Evolutionary conservation across 2,329 filamentous ascomycete genomes (phyloP).

Genomic region (Penicillium griseofulvum): DNA sequence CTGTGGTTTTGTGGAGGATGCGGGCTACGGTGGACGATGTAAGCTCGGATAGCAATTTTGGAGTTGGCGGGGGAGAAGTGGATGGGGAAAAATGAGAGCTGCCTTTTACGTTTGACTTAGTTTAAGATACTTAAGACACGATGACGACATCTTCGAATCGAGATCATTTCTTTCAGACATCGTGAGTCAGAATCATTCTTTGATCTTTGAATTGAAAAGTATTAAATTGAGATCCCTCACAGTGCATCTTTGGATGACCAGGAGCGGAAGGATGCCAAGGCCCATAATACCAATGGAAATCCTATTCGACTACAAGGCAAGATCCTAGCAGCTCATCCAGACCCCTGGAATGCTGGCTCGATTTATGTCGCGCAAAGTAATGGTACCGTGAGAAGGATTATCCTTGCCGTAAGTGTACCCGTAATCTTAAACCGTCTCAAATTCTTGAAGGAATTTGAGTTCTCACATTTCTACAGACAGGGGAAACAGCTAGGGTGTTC

Average conservation of each 20-base stretch:
- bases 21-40: slow-evolving; percentile 33
- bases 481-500: slow-evolving; percentile 53
- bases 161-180: slow-evolving; percentile 88
- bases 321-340: slow-evolving; percentile 69
- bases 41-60: slow-evolving; percentile 33
- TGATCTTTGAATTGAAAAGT: slow-evolving; percentile 1
- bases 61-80: slow-evolving; percentile 10
- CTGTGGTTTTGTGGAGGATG: slow-evolving; percentile 33
- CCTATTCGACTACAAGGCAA: slow-evolving; percentile 83
- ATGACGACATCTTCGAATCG: slow-evolving; percentile 71
- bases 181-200: slow-evolving; percentile 54
- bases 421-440: slow-evolving; percentile 3
- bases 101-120: slow-evolving; percentile 1
- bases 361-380: slow-evolving; percentile 84
- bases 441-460: slow-evolving; percentile 2
- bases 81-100: slow-evolving; percentile 10
- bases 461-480: slow-evolving; percentile 37
- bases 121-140: not conserved
- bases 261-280: slow-evolving; percentile 65
- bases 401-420: slow-evolving; percentile 66
- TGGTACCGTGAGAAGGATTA: slow-evolving; percentile 72
- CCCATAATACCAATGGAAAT: slow-evolving; percentile 78
- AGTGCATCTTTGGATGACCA: slow-evolving; percentile 52
- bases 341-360: slow-evolving; percentile 61
- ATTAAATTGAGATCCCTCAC: slow-evolving; percentile 15